phyloP scores from a whole-genome alignment of 2,329 filamentous ascomycete genomes.

The Amesomyces nigricolor region DNA sequence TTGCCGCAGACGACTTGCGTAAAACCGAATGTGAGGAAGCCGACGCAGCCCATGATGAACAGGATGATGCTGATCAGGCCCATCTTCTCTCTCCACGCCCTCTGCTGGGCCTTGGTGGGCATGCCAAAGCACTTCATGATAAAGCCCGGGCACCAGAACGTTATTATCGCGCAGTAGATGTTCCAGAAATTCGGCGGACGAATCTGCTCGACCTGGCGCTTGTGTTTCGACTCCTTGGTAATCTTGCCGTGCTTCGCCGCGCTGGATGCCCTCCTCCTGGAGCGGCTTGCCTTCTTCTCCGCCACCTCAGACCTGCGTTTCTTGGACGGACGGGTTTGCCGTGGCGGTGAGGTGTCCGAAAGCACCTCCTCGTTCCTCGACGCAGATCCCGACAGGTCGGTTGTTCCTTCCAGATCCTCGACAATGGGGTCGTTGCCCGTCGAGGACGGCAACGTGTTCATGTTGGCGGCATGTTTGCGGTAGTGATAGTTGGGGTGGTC shows the following conservation, averaged over 20 bases:
- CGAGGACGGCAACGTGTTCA: slow-evolving; percentile 82
- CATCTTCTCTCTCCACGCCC: slow-evolving; percentile 98
- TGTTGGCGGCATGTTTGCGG: slow-evolving; percentile 86
- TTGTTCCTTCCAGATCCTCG: slow-evolving; percentile 68
- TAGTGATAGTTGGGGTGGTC: slow-evolving; percentile 96
- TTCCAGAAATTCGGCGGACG: slow-evolving; percentile 87
- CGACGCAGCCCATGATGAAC: slow-evolving; percentile 79
- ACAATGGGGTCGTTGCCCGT: slow-evolving; percentile 87
- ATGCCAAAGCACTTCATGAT: slow-evolving; percentile 81
- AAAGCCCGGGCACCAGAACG: slow-evolving; percentile 89
- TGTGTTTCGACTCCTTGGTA: slow-evolving; percentile 49
- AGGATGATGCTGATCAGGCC: slow-evolving; percentile 92
- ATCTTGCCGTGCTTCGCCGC: slow-evolving; percentile 55
- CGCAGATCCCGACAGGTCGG: slow-evolving; percentile 45
- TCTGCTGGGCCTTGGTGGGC: slow-evolving; percentile 75
- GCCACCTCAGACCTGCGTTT: slow-evolving; percentile 32
- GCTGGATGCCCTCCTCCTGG: slow-evolving; percentile 35
- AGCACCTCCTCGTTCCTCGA: slow-evolving; percentile 38
- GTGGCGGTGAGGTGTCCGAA: slow-evolving; percentile 40
- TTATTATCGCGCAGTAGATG: slow-evolving; percentile 87
- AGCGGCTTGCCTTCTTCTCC: slow-evolving; percentile 33
- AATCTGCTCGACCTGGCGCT: slow-evolving; percentile 57
- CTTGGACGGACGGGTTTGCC: slow-evolving; percentile 33
- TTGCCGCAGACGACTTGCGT: slow-evolving; percentile 77
- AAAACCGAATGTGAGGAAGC: slow-evolving; percentile 95